These are phyloP conservation scores for Heliamphora exappendiculata DNA, from an alignment of 148 eudicot genomes.

Conservation along the genomic window DNA sequence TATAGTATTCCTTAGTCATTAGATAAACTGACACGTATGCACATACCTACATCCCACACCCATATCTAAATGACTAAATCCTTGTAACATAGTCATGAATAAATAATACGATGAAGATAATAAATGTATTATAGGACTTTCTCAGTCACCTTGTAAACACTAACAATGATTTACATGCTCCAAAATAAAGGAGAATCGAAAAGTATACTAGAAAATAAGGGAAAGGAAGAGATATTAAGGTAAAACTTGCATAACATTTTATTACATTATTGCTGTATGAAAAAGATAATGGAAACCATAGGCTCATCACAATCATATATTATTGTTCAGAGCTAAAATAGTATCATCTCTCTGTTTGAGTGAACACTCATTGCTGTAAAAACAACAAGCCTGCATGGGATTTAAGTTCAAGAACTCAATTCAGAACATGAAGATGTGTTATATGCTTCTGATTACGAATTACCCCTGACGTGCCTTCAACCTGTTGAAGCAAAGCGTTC, in stretches of 20 bases:
- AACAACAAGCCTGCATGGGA: not conserved
- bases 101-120: not conserved
- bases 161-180: not conserved
- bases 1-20: no score
- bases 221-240: not conserved
- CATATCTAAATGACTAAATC: no score
- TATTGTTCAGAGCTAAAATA: no score
- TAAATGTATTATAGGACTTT: not conserved
- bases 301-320: not conserved
- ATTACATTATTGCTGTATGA: not conserved
- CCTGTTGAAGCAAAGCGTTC: conserved; percentile 37
- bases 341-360: not conserved
- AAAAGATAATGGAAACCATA: not conserved
- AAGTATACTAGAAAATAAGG: not conserved
- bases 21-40: no score
- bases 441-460: not conserved
- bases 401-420: not conserved
- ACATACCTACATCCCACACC: no score
- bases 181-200: not conserved
- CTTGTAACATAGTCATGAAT: not conserved
- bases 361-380: not conserved
- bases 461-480: conserved; percentile 33
- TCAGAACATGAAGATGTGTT: not conserved
- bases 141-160: not conserved
- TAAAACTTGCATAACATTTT: not conserved